Percentiles rank a stretch among this genome's conserved stretches.
Conservation (phyloP, 768 basidiomycete species). For the Leccinum incarnatum region DNA sequence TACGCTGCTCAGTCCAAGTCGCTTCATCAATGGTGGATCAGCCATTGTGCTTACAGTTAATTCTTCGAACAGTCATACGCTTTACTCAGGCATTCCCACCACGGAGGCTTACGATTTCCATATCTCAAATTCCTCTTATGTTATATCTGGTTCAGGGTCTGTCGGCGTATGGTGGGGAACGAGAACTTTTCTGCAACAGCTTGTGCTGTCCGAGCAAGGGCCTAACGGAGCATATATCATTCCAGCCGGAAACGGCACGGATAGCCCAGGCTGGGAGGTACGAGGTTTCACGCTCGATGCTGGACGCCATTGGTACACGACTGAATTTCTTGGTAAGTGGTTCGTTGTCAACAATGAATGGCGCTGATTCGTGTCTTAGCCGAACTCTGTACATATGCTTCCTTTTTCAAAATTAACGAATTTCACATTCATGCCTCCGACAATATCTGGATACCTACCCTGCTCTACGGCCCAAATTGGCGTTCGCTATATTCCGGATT, state of each 20-base stretch:
- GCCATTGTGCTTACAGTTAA: constrained; percentile 34
- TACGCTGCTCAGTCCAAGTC: constrained; percentile 9
- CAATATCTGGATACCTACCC: constrained; percentile 41
- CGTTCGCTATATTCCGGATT: constrained; percentile 41
- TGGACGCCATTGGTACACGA: constrained; percentile 44
- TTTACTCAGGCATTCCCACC: constrained; percentile 38
- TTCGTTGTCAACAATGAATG: background rate
- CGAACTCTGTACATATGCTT: constrained; percentile 43
- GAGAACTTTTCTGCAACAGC: constrained; percentile 42
- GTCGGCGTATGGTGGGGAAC: constrained; percentile 47
- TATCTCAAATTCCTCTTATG: constrained; percentile 28
- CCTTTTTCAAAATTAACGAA: constrained; percentile 45
- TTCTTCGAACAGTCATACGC: constrained; percentile 24
- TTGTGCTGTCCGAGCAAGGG: constrained; percentile 22
- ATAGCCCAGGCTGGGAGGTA: constrained; percentile 44
- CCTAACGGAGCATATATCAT: constrained; percentile 17
- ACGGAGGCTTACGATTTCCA: constrained; percentile 40
- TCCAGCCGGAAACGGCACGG: constrained; percentile 35
- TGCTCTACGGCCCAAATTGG: constrained; percentile 39
- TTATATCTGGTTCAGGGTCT: constrained; percentile 33
- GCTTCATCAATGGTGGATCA: constrained; percentile 2
- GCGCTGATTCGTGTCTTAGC: constrained; percentile 23
- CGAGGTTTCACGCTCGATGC: constrained; percentile 47
- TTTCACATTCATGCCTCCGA: constrained; percentile 45
- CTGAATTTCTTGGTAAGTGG: constrained; percentile 35